A percentile compares a stretch with the other conserved stretches of the same genome.
These are phyloP conservation scores for Populus alba DNA, from an alignment of 345 rosid species.

Conservation along the genomic window DNA sequence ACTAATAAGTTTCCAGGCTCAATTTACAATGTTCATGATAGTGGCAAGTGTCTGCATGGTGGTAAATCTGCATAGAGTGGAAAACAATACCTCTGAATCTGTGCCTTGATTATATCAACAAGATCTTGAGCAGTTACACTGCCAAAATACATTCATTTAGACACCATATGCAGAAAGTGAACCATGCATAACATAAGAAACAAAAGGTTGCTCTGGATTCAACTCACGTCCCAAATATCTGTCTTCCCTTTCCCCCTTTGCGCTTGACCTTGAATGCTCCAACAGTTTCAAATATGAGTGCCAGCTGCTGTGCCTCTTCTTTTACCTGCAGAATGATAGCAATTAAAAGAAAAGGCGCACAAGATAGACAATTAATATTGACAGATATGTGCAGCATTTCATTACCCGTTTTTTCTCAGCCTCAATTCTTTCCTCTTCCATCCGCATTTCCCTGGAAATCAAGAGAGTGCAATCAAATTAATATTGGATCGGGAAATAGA, in stretches of 20 bases:
- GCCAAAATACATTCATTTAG: constrained; percentile 24
- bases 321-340: constrained; percentile 53
- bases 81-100: constrained; percentile 71
- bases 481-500: not conserved
- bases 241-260: constrained; percentile 88
- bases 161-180: constrained; percentile 6
- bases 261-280: constrained; percentile 97
- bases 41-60: constrained; percentile 5
- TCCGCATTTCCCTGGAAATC: constrained; percentile 61
- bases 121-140: constrained; percentile 96
- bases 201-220: constrained; percentile 1
- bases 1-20: not conserved
- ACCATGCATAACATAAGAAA: not conserved
- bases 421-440: constrained; percentile 85
- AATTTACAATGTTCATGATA: not conserved
- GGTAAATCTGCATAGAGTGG: not conserved
- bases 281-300: constrained; percentile 71
- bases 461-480: not conserved
- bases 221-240: constrained; percentile 82
- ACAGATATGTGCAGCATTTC: not conserved
- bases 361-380: not conserved
- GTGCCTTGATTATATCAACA: constrained; percentile 87
- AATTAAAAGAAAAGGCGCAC: not conserved
- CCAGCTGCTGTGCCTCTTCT: constrained; percentile 91
- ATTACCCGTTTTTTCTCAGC: constrained; percentile 91